Base-by-base conservation (phyloP, 1,284 basidiomycete species). In the Ustilago shanxiensis region DNA sequence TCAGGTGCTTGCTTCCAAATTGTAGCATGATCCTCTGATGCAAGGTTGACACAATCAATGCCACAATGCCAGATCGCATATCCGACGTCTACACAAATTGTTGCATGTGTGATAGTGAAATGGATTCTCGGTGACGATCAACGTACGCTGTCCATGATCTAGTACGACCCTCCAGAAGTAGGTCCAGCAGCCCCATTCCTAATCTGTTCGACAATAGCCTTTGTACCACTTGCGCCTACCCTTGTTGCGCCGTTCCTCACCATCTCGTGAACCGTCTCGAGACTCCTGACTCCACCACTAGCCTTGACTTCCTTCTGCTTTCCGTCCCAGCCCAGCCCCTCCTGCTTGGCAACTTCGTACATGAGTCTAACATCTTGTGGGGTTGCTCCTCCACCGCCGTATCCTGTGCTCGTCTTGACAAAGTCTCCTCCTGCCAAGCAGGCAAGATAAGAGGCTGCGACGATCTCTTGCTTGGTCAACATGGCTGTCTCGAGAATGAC, bases 391-490 rank as follows among this genome's bases (percentile, higher is more conserved):
- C 70, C 61, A 0, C 79, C 60, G 18, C 76, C 82, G 60, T 81
- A 84, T 2, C 82, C 81, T 11, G 82, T 84, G 50, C 75, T 79
- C 3, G 82, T 84, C 74, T 84, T 84, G 61, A 84, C 66, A 56
- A 83, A 84, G 24, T 70, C 77, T 8, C 66, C 73, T 10, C 82
- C 82, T 0, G 81, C 82, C 18, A 79, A 59, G 22, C 79, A 80
- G 16, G 80, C 74, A n/a, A 77, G n/a, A 35, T 75, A 76, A 26
- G 65, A 54, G 7, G 80, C 67, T 2, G 73, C 67, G 16, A 72
- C 74, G 45, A 83, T 80, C 55, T 83, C 73, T 10, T 70, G 45
- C 13, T 68, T 70, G 18, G 72, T 65, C n/a, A 83, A 66, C 59
- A 71, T 72, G 22, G 74, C 70, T 2, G 82, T 81, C 47, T 83